These are phyloP conservation scores for Hypomontagnella monticulosa DNA, from an alignment of 495 filamentous ascomycete species.

Conservation along the genomic window DNA sequence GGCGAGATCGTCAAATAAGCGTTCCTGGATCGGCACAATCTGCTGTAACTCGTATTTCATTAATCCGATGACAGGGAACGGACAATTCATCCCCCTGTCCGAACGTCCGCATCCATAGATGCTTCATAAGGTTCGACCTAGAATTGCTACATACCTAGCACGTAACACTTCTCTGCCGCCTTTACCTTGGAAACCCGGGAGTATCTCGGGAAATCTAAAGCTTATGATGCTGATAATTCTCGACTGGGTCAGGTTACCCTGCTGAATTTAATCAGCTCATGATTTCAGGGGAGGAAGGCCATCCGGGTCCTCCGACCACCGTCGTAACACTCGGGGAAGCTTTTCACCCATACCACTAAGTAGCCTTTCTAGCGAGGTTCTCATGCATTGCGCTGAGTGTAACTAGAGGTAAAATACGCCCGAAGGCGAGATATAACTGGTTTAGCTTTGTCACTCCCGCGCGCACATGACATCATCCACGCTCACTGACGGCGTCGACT, in stretches of 20 bases:
- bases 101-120: too few relatives aligned
- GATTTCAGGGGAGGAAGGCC: not conserved
- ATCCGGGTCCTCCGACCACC: slow-evolving; percentile 8
- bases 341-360: too few relatives aligned
- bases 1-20: too few relatives aligned
- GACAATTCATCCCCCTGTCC: not conserved
- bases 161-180: too few relatives aligned
- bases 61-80: not conserved
- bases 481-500: not conserved
- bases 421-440: slow-evolving; percentile 25
- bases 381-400: slow-evolving; percentile 14
- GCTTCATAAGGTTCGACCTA: too few relatives aligned
- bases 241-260: too few relatives aligned
- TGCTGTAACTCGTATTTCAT: not conserved
- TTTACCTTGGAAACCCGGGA: too few relatives aligned
- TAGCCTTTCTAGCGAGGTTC: not conserved
- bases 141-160: too few relatives aligned
- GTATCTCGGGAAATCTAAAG: too few relatives aligned
- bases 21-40: slow-evolving; percentile 4
- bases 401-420: slow-evolving; percentile 4
- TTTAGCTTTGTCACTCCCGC: slow-evolving; percentile 6
- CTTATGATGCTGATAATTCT: too few relatives aligned
- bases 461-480: slow-evolving; percentile 21
- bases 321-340: not conserved
- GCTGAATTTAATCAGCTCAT: not conserved